These are phyloP conservation scores for Danielia oregonensis DNA, from an alignment of 805 yeast species.

Conservation along the genomic window DNA sequence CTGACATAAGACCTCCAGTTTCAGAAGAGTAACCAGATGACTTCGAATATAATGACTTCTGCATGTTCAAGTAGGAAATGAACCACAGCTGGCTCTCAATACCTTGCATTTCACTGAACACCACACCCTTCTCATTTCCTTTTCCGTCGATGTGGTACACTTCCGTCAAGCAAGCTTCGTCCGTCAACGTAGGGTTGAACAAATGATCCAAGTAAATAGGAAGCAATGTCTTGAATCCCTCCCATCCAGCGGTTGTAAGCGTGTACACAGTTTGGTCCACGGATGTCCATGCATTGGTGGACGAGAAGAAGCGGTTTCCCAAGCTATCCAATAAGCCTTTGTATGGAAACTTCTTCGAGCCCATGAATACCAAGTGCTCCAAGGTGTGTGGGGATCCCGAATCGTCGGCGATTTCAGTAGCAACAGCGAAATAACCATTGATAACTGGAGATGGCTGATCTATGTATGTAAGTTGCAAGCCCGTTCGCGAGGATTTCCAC, in stretches of 20 bases:
- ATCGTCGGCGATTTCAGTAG: constrained; percentile 84
- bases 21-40: constrained; percentile 86
- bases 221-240: constrained; percentile 76
- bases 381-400: constrained; percentile 94
- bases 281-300: constrained; percentile 96
- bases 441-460: constrained; percentile 83
- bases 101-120: constrained; percentile 95
- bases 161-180: constrained; percentile 88
- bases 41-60: constrained; percentile 49
- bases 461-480: constrained; percentile 74
- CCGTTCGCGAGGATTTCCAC: constrained; percentile 78
- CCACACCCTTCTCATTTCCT: constrained; percentile 93
- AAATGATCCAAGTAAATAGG: constrained; percentile 92
- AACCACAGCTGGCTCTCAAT: constrained; percentile 78
- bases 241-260: constrained; percentile 91
- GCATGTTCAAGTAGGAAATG: constrained; percentile 55
- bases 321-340: constrained; percentile 86
- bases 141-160: constrained; percentile 92
- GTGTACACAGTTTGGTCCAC: constrained; percentile 96
- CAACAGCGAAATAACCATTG: constrained; percentile 93
- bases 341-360: constrained; percentile 82
- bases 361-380: constrained; percentile 94
- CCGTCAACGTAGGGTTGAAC: constrained; percentile 78
- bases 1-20: constrained; percentile 85
- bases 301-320: constrained; percentile 78